These are phyloP conservation scores for Metschnikowia shivogae DNA, from an alignment of 805 yeast species.

Conservation along the genomic window DNA sequence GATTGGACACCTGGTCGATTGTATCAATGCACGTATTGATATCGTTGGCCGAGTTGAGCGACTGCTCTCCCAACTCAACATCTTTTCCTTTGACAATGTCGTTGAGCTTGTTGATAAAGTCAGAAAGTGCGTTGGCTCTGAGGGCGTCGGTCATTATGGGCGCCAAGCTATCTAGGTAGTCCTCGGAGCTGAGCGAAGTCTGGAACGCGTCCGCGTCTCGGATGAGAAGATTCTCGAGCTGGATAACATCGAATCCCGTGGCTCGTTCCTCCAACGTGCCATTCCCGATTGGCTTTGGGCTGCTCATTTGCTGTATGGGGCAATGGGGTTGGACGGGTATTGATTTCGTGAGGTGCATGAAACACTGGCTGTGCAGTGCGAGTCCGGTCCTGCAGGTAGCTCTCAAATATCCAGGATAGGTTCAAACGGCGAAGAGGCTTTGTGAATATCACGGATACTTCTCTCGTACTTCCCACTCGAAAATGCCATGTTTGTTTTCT, in stretches of 20 bases:
- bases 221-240: constrained; percentile 35
- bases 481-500: too few species aligned
- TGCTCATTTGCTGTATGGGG: constrained; percentile 1
- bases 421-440: too few species aligned
- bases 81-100: constrained; percentile 57
- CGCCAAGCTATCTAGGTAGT: constrained; percentile 73
- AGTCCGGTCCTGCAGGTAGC: too few species aligned
- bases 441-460: too few species aligned
- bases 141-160: constrained; percentile 69
- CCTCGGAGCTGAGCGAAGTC: constrained; percentile 53
- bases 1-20: constrained; percentile 56
- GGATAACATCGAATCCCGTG: constrained; percentile 22
- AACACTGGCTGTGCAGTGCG: constrained; percentile 1
- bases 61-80: constrained; percentile 54
- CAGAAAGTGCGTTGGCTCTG: constrained; percentile 48
- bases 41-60: constrained; percentile 58
- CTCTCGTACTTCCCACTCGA: too few species aligned
- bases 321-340: neutral
- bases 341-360: neutral
- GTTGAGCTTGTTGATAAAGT: constrained; percentile 52
- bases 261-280: neutral
- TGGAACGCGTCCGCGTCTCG: constrained; percentile 42
- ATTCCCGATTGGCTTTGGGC: neutral
- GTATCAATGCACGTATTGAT: constrained; percentile 57
- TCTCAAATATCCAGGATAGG: too few species aligned